Evolutionary conservation across 2,329 filamentous ascomycete genomes (phyloP).

Genomic region (Ophioceras dolichostomum): DNA sequence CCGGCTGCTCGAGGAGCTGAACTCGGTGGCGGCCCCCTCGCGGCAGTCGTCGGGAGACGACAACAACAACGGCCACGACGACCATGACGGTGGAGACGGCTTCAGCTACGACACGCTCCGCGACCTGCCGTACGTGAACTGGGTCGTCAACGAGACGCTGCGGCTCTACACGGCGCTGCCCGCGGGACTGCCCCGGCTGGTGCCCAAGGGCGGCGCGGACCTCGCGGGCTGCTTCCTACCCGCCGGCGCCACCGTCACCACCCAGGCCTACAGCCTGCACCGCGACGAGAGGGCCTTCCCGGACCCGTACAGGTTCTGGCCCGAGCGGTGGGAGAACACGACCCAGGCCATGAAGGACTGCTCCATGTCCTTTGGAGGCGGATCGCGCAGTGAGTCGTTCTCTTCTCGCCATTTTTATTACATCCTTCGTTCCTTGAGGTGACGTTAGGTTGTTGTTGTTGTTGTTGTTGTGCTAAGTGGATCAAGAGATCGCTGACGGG

Average conservation of each 20-base stretch:
- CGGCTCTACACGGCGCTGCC: slow-evolving; percentile 28
- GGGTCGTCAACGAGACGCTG: slow-evolving; percentile 31
- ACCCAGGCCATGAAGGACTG: slow-evolving; percentile 16
- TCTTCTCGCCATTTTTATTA: not conserved
- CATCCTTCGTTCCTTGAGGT: no score
- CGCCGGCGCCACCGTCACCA: slow-evolving; percentile 22
- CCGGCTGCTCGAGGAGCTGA: slow-evolving; percentile 21
- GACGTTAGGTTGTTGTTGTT: no score
- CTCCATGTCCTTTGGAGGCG: slow-evolving; percentile 16
- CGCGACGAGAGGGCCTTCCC: slow-evolving; percentile 25
- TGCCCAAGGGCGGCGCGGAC: slow-evolving; percentile 24
- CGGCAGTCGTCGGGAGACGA: slow-evolving; percentile 4
- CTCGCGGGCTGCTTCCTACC: slow-evolving; percentile 27
- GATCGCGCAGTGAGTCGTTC: slow-evolving; percentile 12
- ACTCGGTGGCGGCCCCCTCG: slow-evolving; percentile 18
- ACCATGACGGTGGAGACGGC: slow-evolving; percentile 17
- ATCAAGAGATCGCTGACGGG: no score
- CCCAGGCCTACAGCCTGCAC: slow-evolving; percentile 35
- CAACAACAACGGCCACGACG: slow-evolving; percentile 17
- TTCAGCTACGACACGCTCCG: slow-evolving; percentile 14
- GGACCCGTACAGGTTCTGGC: slow-evolving; percentile 22
- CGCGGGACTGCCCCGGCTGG: slow-evolving; percentile 22
- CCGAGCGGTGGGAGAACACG: slow-evolving; percentile 22
- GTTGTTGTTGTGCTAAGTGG: no score
- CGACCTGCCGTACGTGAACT: slow-evolving; percentile 24